A percentile compares a stretch with the other conserved stretches of the same genome.
phyloP scores from a whole-genome alignment of 768 basidiomycete species.

The Lactarius vividus region DNA sequence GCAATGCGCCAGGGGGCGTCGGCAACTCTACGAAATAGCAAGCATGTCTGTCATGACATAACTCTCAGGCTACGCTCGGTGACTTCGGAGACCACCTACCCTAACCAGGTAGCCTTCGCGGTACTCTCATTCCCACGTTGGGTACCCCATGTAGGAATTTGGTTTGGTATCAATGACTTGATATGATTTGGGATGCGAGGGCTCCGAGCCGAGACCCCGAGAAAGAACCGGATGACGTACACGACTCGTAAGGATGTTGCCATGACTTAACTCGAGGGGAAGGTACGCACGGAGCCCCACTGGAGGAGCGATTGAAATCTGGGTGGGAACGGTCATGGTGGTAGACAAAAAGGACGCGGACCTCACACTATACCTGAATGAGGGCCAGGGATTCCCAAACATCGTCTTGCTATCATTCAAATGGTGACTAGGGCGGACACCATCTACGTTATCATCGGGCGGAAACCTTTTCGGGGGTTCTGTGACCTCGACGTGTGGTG shows the following conservation, averaged over 20 bases:
- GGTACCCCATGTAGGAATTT: slow-evolving; percentile 20
- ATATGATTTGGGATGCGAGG: slow-evolving; percentile 18
- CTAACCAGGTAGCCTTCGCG: slow-evolving; percentile 27
- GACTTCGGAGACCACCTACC: slow-evolving; percentile 5
- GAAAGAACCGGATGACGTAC: slow-evolving; percentile 9
- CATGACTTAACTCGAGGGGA: neutral
- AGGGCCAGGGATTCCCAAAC: slow-evolving; percentile 27
- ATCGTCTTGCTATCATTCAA: slow-evolving; percentile 16
- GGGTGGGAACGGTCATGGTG: neutral
- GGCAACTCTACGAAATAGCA: slow-evolving; percentile 42
- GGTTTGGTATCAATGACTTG: slow-evolving; percentile 26
- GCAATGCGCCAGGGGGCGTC: slow-evolving; percentile 32
- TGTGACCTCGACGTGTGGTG: slow-evolving; percentile 22
- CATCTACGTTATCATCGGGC: slow-evolving; percentile 1
- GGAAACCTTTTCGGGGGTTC: slow-evolving; percentile 24
- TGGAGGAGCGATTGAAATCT: slow-evolving; percentile 22
- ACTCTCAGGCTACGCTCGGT: neutral
- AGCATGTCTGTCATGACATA: slow-evolving; percentile 34
- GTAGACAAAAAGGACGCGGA: neutral
- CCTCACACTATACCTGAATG: slow-evolving; percentile 21
- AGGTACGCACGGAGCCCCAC: slow-evolving; percentile 22
- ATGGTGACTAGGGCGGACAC: slow-evolving; percentile 23
- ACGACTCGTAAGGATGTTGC: neutral
- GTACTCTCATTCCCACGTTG: slow-evolving; percentile 13
- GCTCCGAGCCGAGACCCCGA: neutral